Base-by-base conservation (phyloP, 345 rosid species). In the Salix suchowensis region DNA sequence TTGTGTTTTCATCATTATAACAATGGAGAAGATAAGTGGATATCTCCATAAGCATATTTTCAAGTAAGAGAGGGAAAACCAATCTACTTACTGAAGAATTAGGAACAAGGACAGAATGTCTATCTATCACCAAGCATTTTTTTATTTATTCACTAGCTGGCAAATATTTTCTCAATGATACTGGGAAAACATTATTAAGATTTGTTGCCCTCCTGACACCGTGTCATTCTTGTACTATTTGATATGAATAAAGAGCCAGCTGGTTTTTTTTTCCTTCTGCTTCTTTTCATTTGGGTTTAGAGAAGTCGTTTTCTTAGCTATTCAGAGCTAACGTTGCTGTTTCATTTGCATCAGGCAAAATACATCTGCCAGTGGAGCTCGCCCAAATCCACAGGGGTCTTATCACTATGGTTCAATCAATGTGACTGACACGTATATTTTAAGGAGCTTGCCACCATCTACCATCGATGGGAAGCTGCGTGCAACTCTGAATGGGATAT, bases 381-480 rank as follows among this genome's bases (percentile, higher is more conserved):
- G 99, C 40, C 98, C 98, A 71, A 96, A 96, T 71, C 98, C 99
- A 0, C 99, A 96, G 70, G 99, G 99, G 2, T 96, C 99, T 73
- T 96, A 79, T 76, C 99, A 89, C 84, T 96, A 96, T 50, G 98
- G 99, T 72, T 74, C 80, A 40, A 96, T 96, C 82, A 96, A 96
- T 75, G 83, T 91, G 68, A 96, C 96, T 18, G 84, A 91, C 28
- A 86, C 96, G 28, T 93, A 91, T 69, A 48, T 91, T 61, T 70
- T 96, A 77, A 78, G 83, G 84, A 87, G 89, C 87, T 82, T 93
- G 83, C 96, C 98, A 64, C 98, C 89, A 15, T 78, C 76, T 42
- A 83, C 67, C 70, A 87, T 93, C 11, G 67, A 85, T 26, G 98
- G 99, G 65, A 84, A 90, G 75, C 78, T 65, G 64, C 91, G 82